Evolutionary conservation across 2,329 filamentous ascomycete species (phyloP).

Genomic region (Camptophora hylomeconis): DNA sequence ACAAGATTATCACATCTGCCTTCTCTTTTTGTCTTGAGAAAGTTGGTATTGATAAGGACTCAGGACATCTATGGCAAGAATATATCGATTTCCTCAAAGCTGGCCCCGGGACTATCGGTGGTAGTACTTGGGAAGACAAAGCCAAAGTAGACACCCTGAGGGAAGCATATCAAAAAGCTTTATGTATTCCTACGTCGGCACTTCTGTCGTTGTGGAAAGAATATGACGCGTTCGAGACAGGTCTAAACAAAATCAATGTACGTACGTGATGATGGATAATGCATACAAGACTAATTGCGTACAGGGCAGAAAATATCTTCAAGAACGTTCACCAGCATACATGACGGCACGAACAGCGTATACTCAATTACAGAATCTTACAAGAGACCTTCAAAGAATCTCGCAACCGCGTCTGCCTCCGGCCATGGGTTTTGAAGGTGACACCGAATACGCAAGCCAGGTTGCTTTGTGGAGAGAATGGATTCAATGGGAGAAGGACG

Average conservation of each 20-base stretch:
- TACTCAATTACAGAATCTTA: slow-evolving; percentile 81
- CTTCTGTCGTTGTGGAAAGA: slow-evolving; percentile 89
- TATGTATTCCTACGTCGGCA: slow-evolving; percentile 71
- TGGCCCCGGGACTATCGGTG: slow-evolving; percentile 73
- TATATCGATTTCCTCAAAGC: slow-evolving; percentile 89
- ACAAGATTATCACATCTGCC: slow-evolving; percentile 66
- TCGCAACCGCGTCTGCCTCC: slow-evolving; percentile 74
- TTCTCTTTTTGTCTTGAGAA: slow-evolving; percentile 88
- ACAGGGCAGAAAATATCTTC: slow-evolving; percentile 82
- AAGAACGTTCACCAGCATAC: slow-evolving; percentile 83
- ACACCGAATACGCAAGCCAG: slow-evolving; percentile 71
- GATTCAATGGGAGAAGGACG: slow-evolving; percentile 90
- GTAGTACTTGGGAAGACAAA: slow-evolving; percentile 84
- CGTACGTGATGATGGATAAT: slow-evolving; percentile 20
- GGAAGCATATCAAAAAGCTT: slow-evolving; percentile 83
- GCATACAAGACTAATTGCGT: slow-evolving; percentile 7
- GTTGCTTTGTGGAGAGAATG: slow-evolving; percentile 84
- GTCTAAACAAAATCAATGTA: slow-evolving; percentile 82
- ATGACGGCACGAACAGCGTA: slow-evolving; percentile 92
- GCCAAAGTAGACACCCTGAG: slow-evolving; percentile 94
- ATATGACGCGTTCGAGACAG: slow-evolving; percentile 92
- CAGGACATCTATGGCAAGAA: slow-evolving; percentile 82
- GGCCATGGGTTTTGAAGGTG: slow-evolving; percentile 71
- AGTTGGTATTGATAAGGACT: slow-evolving; percentile 82
- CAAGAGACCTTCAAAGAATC: slow-evolving; percentile 59